phyloP scores from a whole-genome alignment of 2,329 filamentous ascomycete species.

The Pestalotiopsis fici region DNA sequence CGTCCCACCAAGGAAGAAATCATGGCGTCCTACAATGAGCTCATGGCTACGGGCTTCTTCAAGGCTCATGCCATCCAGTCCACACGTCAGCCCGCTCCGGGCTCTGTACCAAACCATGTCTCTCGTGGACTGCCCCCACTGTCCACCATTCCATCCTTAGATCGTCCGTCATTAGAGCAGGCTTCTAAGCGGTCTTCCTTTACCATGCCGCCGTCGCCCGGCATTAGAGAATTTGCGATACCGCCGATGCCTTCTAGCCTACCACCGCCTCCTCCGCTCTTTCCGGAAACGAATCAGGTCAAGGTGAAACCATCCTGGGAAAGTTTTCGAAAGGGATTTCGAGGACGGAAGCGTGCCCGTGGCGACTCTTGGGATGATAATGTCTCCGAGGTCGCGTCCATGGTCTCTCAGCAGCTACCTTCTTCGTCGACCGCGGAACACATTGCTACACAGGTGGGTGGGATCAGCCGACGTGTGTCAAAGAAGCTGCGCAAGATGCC shows the following conservation, averaged over 20 bases:
- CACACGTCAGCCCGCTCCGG: constrained; percentile 43
- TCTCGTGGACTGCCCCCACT: neutral
- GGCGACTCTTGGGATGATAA: constrained; percentile 33
- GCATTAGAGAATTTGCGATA: neutral
- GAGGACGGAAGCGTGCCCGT: constrained; percentile 54
- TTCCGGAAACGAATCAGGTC: constrained; percentile 5
- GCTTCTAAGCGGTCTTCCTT: neutral
- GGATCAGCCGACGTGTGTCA: constrained; percentile 34
- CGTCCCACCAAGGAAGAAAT: constrained; percentile 50
- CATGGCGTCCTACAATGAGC: constrained; percentile 55
- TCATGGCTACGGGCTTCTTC: constrained; percentile 61
- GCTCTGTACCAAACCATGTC: neutral
- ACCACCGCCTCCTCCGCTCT: constrained; percentile 32
- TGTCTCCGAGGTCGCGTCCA: constrained; percentile 19
- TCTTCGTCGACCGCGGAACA: neutral
- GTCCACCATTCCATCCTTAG: constrained; percentile 8
- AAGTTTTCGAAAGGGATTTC: constrained; percentile 24
- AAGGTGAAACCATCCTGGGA: constrained; percentile 14
- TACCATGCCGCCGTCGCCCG: constrained; percentile 3
- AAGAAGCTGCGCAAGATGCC: constrained; percentile 57
- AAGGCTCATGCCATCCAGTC: constrained; percentile 58
- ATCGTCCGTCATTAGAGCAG: neutral
- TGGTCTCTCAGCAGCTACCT: neutral
- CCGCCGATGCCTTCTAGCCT: constrained; percentile 15
- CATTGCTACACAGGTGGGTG: constrained; percentile 15